These are phyloP conservation scores for Nakazawaea ambrosiae DNA, from an alignment of 805 yeast genomes.

Conservation along the genomic window DNA sequence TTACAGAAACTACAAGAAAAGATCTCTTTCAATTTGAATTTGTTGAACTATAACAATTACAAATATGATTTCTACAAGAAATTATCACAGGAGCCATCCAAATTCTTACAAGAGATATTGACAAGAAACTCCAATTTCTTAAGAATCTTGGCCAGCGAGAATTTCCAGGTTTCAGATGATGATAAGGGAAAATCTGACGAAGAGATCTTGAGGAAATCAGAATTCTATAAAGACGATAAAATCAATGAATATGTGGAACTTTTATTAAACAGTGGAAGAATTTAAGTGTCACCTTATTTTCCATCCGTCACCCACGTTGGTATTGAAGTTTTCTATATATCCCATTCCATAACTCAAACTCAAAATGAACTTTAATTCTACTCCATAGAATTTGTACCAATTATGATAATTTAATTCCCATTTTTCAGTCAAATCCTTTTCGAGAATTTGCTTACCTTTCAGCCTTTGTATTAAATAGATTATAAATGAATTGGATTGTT, in stretches of 20 bases:
- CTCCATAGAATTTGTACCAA: constrained; percentile 43
- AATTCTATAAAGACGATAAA: constrained; percentile 73
- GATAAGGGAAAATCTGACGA: constrained; percentile 46
- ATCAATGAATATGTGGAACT: constrained; percentile 74
- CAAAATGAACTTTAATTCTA: constrained; percentile 41
- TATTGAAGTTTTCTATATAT: constrained; percentile 40
- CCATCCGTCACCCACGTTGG: constrained; percentile 50
- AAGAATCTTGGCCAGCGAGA: constrained; percentile 79
- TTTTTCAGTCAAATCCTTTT: constrained; percentile 31
- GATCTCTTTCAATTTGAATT: constrained; percentile 40
- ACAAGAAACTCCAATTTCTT: constrained; percentile 79
- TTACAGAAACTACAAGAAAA: constrained; percentile 26
- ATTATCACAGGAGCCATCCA: constrained; percentile 70
- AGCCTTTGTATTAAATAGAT: constrained; percentile 24
- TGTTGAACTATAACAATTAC: constrained; percentile 48
- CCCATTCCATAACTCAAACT: constrained; percentile 50
- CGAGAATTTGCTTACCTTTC: constrained; percentile 36
- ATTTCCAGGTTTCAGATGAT: constrained; percentile 25
- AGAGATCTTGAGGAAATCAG: constrained; percentile 79
- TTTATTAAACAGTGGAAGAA: constrained; percentile 52
- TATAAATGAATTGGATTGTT: constrained; percentile 39
- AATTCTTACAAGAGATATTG: constrained; percentile 65
- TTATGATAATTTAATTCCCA: constrained; percentile 40
- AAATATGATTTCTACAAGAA: constrained; percentile 75
- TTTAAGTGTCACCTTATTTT: constrained; percentile 31